Evolutionary conservation across 2,329 filamentous ascomycete species (phyloP).

Genomic region (Orbilia blumenaviensis): DNA sequence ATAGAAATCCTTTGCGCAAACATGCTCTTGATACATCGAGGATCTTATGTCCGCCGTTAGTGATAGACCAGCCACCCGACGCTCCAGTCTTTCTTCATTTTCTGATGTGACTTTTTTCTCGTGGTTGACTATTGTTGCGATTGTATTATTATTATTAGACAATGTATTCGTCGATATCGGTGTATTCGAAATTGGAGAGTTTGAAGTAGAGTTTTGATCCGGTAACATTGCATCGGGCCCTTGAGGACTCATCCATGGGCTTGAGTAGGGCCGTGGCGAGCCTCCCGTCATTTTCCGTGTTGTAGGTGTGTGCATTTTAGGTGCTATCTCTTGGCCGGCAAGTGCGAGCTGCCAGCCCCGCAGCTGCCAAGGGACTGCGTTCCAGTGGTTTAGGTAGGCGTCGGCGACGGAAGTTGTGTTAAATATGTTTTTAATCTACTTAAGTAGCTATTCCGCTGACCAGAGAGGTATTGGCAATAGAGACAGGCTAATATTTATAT

Average conservation of each 20-base stretch:
- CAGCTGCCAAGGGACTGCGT: background rate
- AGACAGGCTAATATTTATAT: too few relatives aligned
- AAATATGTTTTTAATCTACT: too few relatives aligned
- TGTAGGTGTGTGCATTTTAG: background rate
- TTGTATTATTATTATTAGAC: background rate
- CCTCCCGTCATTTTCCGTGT: background rate
- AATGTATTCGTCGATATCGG: background rate
- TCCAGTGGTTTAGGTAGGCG: too few relatives aligned
- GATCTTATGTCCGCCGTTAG: background rate
- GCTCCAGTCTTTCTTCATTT: background rate
- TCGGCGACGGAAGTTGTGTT: too few relatives aligned
- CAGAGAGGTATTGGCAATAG: too few relatives aligned
- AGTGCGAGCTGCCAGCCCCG: background rate
- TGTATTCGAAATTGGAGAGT: background rate
- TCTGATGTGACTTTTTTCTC: background rate
- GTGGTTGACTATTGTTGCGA: background rate
- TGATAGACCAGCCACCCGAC: background rate
- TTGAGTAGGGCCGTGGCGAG: background rate
- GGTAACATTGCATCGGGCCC: background rate
- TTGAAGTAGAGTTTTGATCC: background rate
- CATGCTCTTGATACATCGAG: conserved; percentile 33
- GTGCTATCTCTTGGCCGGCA: background rate
- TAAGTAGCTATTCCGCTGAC: too few relatives aligned
- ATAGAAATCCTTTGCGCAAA: conserved; percentile 41
- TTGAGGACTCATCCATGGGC: background rate